Evolutionary conservation across 2,329 filamentous ascomycete species (phyloP).

Genomic region (Penicillium italicum): DNA sequence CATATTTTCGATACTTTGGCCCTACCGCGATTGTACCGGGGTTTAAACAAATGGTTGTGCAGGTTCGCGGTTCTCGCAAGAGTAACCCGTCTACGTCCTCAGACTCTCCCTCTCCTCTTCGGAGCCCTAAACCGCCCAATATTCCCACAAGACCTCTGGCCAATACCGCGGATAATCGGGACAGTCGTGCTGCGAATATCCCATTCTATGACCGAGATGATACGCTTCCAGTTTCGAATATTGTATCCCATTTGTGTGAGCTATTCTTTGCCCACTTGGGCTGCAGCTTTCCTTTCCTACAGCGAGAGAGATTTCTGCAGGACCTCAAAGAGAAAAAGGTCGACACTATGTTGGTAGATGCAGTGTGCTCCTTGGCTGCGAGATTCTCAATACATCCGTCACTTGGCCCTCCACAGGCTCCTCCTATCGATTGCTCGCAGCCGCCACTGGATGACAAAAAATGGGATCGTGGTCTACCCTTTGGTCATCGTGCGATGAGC

Average conservation of each 20-base stretch:
- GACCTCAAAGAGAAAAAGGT: constrained; percentile 75
- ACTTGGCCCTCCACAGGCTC: constrained; percentile 50
- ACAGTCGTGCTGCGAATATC: constrained; percentile 43
- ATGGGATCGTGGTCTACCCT: constrained; percentile 71
- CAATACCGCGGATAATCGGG: constrained; percentile 23
- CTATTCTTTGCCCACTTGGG: constrained; percentile 79
- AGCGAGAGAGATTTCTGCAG: constrained; percentile 66
- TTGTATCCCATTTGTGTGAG: constrained; percentile 73
- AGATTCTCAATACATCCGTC: constrained; percentile 67
- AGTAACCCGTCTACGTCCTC: constrained; percentile 41
- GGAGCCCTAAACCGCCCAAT: constrained; percentile 32
- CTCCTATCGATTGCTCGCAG: constrained; percentile 45
- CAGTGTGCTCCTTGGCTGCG: constrained; percentile 76
- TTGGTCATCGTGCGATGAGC: constrained; percentile 77
- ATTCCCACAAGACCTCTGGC: constrained; percentile 16
- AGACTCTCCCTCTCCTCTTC: constrained; percentile 37
- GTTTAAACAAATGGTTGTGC: constrained; percentile 78
- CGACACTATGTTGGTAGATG: constrained; percentile 80
- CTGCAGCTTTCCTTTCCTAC: constrained; percentile 81
- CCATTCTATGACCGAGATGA: constrained; percentile 76
- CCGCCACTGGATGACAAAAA: constrained; percentile 34
- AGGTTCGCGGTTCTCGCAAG: constrained; percentile 55
- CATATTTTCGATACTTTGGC: constrained; percentile 87
- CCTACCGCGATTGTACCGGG: constrained; percentile 87
- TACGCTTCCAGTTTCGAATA: constrained; percentile 63